Percentiles rank a stretch among this genome's conserved stretches.
Evolutionary conservation across 2,329 filamentous ascomycete species (phyloP).

Genomic region (Aspergillus caelatus): DNA sequence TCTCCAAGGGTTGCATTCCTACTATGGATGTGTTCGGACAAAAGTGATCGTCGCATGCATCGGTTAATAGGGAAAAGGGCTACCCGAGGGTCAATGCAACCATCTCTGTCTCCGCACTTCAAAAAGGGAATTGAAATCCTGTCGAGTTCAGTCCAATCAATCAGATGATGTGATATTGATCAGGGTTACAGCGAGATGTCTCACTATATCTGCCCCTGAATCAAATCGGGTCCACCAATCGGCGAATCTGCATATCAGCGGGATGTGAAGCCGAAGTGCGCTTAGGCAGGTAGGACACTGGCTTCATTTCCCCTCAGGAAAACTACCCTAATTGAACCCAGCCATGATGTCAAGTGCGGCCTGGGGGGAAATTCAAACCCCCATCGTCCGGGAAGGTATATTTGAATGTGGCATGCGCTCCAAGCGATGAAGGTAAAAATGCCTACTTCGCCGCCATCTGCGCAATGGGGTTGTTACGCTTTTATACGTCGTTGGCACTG

Average conservation of each 20-base stretch:
- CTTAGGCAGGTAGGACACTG: background rate
- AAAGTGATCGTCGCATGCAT: background rate
- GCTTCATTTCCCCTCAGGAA: background rate
- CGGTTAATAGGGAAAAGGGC: background rate
- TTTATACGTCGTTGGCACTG: background rate
- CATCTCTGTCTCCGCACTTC: background rate
- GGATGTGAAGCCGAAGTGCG: background rate
- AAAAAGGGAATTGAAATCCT: background rate
- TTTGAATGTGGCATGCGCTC: background rate
- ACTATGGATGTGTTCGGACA: background rate
- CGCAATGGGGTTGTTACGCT: background rate
- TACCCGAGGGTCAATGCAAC: background rate
- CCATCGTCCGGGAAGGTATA: background rate
- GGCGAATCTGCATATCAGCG: background rate
- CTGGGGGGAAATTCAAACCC: background rate
- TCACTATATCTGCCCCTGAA: background rate
- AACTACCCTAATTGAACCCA: background rate
- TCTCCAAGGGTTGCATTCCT: no score
- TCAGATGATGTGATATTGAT: background rate
- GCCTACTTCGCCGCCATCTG: background rate
- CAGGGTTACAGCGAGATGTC: conserved; percentile 2
- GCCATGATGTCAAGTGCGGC: background rate
- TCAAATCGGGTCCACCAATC: background rate
- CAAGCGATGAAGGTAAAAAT: background rate
- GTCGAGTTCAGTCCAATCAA: background rate